Evolutionary conservation across 768 basidiomycete genomes (phyloP).

Genomic region (Rickenella mellea): DNA sequence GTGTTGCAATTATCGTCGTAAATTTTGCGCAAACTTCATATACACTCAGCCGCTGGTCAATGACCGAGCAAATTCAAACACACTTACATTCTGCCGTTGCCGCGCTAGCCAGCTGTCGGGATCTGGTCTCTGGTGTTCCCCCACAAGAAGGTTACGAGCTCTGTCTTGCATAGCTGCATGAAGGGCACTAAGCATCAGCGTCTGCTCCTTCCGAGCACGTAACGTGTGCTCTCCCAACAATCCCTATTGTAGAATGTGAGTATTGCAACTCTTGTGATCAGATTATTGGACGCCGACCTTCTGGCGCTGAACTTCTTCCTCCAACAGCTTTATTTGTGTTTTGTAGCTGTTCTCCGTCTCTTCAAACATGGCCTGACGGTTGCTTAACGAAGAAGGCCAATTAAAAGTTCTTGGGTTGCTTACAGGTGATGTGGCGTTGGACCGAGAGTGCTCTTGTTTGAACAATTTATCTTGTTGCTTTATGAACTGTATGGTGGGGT

Average conservation of each 20-base stretch:
- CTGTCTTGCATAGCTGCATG: slow-evolving; percentile 62
- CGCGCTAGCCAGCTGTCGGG: slow-evolving; percentile 64
- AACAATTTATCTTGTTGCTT: slow-evolving; percentile 86
- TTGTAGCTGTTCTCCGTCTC: slow-evolving; percentile 64
- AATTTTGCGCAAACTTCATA: background rate
- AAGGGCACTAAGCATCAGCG: slow-evolving; percentile 69
- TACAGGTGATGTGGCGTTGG: slow-evolving; percentile 40
- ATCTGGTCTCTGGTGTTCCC: slow-evolving; percentile 33
- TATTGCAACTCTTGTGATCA: background rate
- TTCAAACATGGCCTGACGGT: slow-evolving; percentile 44
- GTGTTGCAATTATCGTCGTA: no score
- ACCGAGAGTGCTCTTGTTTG: slow-evolving; percentile 62
- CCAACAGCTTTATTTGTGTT: slow-evolving; percentile 51
- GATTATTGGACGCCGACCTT: slow-evolving; percentile 29
- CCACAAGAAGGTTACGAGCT: slow-evolving; percentile 50
- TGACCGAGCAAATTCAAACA: no score
- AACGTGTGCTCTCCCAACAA: slow-evolving; percentile 41
- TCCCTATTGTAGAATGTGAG: slow-evolving; percentile 23
- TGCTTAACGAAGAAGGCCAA: background rate
- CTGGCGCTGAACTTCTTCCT: slow-evolving; percentile 32
- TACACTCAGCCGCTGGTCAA: background rate
- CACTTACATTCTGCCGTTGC: slow-evolving; percentile 45
- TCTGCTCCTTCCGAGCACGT: slow-evolving; percentile 68
- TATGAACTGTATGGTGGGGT: slow-evolving; percentile 55
- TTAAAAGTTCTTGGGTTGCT: slow-evolving; percentile 8